Base-by-base conservation (phyloP, 2,329 filamentous ascomycete genomes). In the Fusarium odoratissimum region DNA sequence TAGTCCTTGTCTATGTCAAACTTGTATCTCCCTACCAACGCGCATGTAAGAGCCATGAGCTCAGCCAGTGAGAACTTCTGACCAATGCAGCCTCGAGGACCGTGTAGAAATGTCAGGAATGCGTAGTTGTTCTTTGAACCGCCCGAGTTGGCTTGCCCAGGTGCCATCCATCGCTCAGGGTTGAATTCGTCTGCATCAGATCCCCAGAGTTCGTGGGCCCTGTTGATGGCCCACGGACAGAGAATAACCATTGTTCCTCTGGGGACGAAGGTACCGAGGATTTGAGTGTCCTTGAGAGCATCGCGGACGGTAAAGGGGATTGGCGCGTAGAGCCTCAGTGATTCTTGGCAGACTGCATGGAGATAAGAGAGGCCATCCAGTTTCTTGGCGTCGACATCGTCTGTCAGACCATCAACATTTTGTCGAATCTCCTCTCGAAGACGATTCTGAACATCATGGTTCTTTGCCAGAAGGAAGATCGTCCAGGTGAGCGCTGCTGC, bases 21-120 rank as follows among this genome's bases (percentile, higher is more conserved):
- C 37, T 23, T 65, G 62, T 65, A 75, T 6, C 65, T 48, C 4
- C 72, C 72, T 3, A 74, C 65, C 33, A 75, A 56, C 7, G 72
- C 72, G 6, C 72, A 71, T 0, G 69, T 72, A 5, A 75, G 65
- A 57, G 72, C 72, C 72, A 75, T 72, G 12, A 75, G 64, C 14
- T 75, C 73, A 9, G 72, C 70, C 17, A 57, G 11, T 4, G 77
- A 60, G 17, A 76, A 68, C 16, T 78, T 78, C 77, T 66, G 73
- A 0, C 77, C 78, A 19, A 79, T 76, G 35, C 77, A 79, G 16
- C 77, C 74, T n/a, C 76, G 67, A 16, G 78, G 78, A 6, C 78
- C 77, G 77, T 97, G 93, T 48, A 97, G 80, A 81, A 97, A 97
- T 0, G 93, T 95, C 81, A 95, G 78, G 71, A 92, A 90, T 3